These are phyloP conservation scores for Magnolia kwangsiensis DNA, from an alignment of 164 flowering plant genomes.

Conservation along the genomic window DNA sequence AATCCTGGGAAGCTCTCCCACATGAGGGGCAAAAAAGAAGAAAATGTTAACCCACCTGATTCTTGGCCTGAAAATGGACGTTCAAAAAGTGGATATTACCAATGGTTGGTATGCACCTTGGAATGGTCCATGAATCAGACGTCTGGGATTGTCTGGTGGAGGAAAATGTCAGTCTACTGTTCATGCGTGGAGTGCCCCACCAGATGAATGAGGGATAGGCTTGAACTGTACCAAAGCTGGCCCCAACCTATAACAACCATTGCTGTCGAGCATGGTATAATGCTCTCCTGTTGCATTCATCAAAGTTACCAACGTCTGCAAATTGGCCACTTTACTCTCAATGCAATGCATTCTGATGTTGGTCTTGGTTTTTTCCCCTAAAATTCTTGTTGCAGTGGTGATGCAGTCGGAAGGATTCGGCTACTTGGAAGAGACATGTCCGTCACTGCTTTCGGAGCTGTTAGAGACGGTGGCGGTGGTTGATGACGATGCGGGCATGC, in stretches of 20 bases:
- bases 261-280: too few species aligned
- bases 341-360: not conserved
- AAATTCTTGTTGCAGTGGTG: conserved; percentile 37
- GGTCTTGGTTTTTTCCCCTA: not conserved
- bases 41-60: too few species aligned
- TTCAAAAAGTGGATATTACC: too few species aligned
- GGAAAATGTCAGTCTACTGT: too few species aligned
- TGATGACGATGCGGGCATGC: conserved; percentile 38
- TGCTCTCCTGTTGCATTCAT: not conserved
- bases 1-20: too few species aligned
- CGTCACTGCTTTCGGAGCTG: conserved; percentile 60
- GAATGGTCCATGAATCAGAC: too few species aligned
- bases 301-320: not conserved
- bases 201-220: not conserved
- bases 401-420: conserved; percentile 80
- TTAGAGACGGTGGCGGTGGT: conserved; percentile 60
- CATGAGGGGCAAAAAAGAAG: too few species aligned
- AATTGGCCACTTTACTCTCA: not conserved
- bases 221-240: too few species aligned
- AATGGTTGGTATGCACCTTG: too few species aligned
- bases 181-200: not conserved
- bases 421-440: conserved; percentile 67
- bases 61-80: too few species aligned
- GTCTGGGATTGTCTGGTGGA: too few species aligned
- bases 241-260: too few species aligned